Evolutionary conservation across 805 yeast genomes (phyloP).

Genomic region (Kluyveromyces lactis): DNA sequence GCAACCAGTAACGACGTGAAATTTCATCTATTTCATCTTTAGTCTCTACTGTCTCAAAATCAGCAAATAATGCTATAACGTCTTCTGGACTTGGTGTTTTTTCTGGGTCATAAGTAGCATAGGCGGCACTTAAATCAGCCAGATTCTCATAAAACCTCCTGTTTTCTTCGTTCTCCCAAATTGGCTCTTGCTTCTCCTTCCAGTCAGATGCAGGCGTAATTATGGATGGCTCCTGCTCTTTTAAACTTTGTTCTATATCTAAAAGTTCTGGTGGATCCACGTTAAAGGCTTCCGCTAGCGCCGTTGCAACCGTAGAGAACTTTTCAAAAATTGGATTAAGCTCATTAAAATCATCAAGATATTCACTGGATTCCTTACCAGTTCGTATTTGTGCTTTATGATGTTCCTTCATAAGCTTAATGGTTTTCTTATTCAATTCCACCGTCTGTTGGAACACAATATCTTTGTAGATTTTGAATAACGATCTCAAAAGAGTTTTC

Average conservation of each 20-base stretch:
- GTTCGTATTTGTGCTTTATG: conserved; percentile 54
- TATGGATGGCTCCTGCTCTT: conserved; percentile 20
- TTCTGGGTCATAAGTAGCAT: conserved; percentile 12
- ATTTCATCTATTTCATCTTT: conserved; percentile 44
- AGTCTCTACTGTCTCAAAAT: conserved; percentile 35
- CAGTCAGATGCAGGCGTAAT: conserved; percentile 19
- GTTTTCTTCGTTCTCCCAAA: conserved; percentile 66
- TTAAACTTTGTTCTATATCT: conserved; percentile 18
- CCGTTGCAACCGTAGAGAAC: conserved; percentile 35
- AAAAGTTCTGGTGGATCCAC: conserved; percentile 32
- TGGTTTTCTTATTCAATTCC: conserved; percentile 30
- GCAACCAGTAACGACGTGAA: conserved; percentile 39
- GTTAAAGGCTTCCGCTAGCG: conserved; percentile 35
- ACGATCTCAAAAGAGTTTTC: conserved; percentile 26
- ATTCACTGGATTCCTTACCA: conserved; percentile 44
- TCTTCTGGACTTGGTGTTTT: conserved; percentile 29
- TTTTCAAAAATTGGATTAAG: conserved; percentile 34
- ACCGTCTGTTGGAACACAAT: conserved; percentile 34
- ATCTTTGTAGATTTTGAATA: conserved; percentile 37
- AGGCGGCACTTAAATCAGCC: conserved; percentile 31
- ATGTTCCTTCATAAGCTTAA: conserved; percentile 32
- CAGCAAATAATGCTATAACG: conserved; percentile 36
- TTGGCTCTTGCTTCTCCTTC: conserved; percentile 14
- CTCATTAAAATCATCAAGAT: conserved; percentile 30
- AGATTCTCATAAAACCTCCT: conserved; percentile 53